A percentile compares a stretch with the other conserved stretches of the same genome.
phyloP scores from a whole-genome alignment of 257 asterid species.

The Solanum paucissectum region DNA sequence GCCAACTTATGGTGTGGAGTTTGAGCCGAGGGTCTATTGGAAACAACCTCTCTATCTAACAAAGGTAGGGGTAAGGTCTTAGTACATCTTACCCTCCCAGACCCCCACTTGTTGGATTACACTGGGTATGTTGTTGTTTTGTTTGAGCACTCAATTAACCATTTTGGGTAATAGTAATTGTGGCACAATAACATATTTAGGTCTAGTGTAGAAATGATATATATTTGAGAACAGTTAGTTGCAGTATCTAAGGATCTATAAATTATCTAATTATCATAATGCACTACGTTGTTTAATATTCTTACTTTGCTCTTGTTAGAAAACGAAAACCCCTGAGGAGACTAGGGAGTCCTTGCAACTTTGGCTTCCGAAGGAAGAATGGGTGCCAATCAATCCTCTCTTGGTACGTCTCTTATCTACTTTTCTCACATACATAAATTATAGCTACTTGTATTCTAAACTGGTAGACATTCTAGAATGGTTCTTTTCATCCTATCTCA shows the following conservation, averaged over 20 bases:
- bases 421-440: neutral
- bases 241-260: neutral
- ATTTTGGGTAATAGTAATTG: neutral
- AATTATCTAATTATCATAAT: neutral
- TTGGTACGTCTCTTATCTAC: slow-evolving; percentile 38
- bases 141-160: neutral
- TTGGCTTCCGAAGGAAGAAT: slow-evolving; percentile 98
- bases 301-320: slow-evolving; percentile 24
- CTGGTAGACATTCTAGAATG: neutral
- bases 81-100: neutral
- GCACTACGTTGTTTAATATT: neutral
- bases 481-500: neutral
- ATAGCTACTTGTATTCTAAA: neutral
- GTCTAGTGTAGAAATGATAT: neutral
- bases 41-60: neutral
- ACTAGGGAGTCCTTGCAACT: slow-evolving; percentile 81
- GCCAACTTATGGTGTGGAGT: neutral
- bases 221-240: neutral
- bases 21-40: neutral
- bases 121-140: neutral
- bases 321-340: slow-evolving; percentile 72
- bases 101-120: neutral
- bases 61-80: neutral
- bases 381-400: slow-evolving; percentile 95
- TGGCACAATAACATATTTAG: neutral